Base-by-base conservation (phyloP, 768 basidiomycete species). In the Cantharellus anzutake region DNA sequence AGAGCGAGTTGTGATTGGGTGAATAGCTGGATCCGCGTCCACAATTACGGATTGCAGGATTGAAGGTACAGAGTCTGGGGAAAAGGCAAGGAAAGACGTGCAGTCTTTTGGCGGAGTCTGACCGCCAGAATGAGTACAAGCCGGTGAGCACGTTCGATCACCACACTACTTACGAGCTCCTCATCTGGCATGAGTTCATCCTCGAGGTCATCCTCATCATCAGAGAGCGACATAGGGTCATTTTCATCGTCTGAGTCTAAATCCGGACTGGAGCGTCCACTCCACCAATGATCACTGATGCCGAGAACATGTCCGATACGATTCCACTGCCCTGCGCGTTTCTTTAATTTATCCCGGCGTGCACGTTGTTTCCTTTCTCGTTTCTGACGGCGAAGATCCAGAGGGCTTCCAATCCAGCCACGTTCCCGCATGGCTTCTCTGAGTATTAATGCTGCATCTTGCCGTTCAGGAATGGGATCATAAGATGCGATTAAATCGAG, bases 81-180 rank as follows among this genome's bases (percentile, higher is more conserved):
- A 84, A 72, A 93, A 98, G 16, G 89, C 94, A 53, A 99, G 85
- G 86, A 97, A 92, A 51, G 85, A 80, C 20, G 84, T 78, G 67
- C 83, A 90, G 68, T 87, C 83, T 65, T 76, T 71, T 20, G 77
- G 75, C 34, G 86, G 86, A 40, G 89, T 87, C 81, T 86, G 69
- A 11, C 11, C 52, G 11, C 35, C 38, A 7, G 62, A 38, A 40
- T 60, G 57, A 5, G 50, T 55, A 16, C 38, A 35, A 41, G 56
- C 52, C 7, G 1, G 35, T 37, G 11, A 55, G 44, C 11, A 48
- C 29, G 11, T 48, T 48, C 44, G 11, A 29, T 29, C 44, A 48
- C 44, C 44, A 48, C 29, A 11, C 52, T 34, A 68, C 72, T 63
- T 65, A 80, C 81, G 65, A 74, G 74, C 59, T 78, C 72, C 62